phyloP scores from a whole-genome alignment of 768 basidiomycete genomes.

The Mycena leptocephala region DNA sequence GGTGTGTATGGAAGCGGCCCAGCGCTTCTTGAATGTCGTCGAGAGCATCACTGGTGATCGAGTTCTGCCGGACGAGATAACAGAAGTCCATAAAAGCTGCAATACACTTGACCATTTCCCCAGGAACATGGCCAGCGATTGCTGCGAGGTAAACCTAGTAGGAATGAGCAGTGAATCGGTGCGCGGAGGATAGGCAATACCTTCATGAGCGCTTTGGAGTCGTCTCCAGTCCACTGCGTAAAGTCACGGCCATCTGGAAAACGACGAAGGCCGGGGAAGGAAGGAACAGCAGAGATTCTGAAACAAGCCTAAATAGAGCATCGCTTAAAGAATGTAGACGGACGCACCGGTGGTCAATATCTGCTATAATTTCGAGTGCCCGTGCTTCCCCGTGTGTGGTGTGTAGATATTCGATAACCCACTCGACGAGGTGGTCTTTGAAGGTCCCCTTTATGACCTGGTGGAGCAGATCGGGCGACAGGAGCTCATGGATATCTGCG shows the following conservation, averaged over 20 bases:
- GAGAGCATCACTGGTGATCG: slow-evolving; percentile 31
- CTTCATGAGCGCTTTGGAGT: slow-evolving; percentile 54
- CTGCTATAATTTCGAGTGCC: slow-evolving; percentile 36
- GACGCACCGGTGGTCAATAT: slow-evolving; percentile 43
- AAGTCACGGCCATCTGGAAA: slow-evolving; percentile 43
- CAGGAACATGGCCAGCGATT: slow-evolving; percentile 49
- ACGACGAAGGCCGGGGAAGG: too few species aligned
- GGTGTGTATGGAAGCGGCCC: slow-evolving; percentile 28
- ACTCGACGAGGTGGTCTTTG: slow-evolving; percentile 1
- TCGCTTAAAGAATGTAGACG: neutral
- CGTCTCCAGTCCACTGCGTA: slow-evolving; percentile 51
- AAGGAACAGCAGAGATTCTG: slow-evolving; percentile 40
- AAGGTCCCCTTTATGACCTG: too few species aligned
- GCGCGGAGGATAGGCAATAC: too few species aligned
- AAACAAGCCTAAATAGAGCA: neutral
- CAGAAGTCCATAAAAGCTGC: slow-evolving; percentile 44
- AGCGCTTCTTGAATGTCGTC: slow-evolving; percentile 26
- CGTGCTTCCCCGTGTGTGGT: neutral
- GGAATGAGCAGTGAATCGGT: neutral
- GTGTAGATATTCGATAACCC: slow-evolving; percentile 36
- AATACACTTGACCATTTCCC: slow-evolving; percentile 36
- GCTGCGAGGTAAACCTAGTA: slow-evolving; percentile 43
- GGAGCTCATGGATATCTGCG: slow-evolving; percentile 25
- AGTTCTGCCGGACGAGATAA: slow-evolving; percentile 34
- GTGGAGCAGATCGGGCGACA: too few species aligned